phyloP scores from a whole-genome alignment of 371 early-diverging fungal genomes.

The Mortierella sp. region DNA sequence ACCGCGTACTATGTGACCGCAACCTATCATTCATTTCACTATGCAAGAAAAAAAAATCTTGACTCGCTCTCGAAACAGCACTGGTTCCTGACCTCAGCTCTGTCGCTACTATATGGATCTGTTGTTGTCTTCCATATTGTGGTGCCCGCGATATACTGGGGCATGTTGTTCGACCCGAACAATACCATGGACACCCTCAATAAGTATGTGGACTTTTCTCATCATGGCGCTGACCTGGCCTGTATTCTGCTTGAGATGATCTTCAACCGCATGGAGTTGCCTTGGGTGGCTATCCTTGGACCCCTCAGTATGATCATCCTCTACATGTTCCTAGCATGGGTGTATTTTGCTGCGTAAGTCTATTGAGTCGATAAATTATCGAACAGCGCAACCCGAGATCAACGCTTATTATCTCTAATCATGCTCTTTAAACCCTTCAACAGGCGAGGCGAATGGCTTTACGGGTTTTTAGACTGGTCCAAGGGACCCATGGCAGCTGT shows the following conservation, averaged over 20 bases:
- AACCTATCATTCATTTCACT: constrained; percentile 42
- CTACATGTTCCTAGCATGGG: constrained; percentile 55
- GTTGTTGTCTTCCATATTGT: constrained; percentile 52
- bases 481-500: constrained; percentile 34
- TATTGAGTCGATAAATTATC: too few species aligned
- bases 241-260: constrained; percentile 47
- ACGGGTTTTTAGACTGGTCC: constrained; percentile 53
- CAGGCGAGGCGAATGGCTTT: constrained; percentile 48
- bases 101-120: constrained; percentile 39
- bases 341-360: constrained; percentile 51
- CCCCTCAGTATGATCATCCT: constrained; percentile 47
- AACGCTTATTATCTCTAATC: not conserved
- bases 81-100: constrained; percentile 46
- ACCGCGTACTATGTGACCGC: constrained; percentile 51
- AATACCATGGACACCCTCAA: constrained; percentile 50
- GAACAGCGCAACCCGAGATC: not conserved
- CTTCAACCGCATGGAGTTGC: constrained; percentile 48
- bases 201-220: constrained; percentile 50
- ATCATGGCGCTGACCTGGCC: constrained; percentile 39
- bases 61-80: constrained; percentile 36
- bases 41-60: constrained; percentile 7
- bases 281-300: constrained; percentile 29
- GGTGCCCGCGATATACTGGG: constrained; percentile 52
- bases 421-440: not conserved
- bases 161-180: constrained; percentile 51